Evolutionary conservation across 2,329 filamentous ascomycete species (phyloP), one percentile per base, ranked within the genome.

Genomic region (Graphium sp.): DNA sequence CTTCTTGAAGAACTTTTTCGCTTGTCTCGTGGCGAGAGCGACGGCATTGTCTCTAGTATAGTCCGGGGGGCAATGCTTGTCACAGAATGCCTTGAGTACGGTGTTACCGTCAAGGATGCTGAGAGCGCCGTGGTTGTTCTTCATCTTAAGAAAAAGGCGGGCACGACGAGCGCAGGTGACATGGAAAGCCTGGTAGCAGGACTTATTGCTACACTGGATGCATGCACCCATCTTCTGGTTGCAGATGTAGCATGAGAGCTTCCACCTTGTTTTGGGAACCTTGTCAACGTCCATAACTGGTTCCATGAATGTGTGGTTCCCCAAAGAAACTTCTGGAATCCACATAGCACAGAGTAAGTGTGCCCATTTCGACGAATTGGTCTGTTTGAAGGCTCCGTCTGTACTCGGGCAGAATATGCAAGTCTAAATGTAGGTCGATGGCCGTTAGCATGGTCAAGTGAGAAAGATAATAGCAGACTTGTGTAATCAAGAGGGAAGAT

Each of bases 381-480:
- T 95, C 53, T 95, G 89, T 50, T 98, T 98, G 60, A 98, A 98
- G 4, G 89, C 89, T 10, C 89, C 89, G 42, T 95, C 89, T 2
- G 81, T 89, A 47, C 95, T 95, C 1, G 89, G 89, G 45, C 89
- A 98, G 56, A 98, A 98, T 37, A 98, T 93, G 56, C 89, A 98
- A 9, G 83, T 91, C 73, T 77, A 34, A 17, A 32, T 16, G 16
- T 22, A 30, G 14, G 21, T 8, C 13, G 19, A 10, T 14, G 7
- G 14, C 12, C 12, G 33, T 35, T 28, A 34, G 30, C 12, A 19
- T 21, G n/a, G 10, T 13, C 5, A 18, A 7, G 18, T 11, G 11
- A 8, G 13, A 24, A 12, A 10, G 15, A 25, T 17, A 12, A 10
- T 12, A 7, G 10, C 8, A 6, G 17, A 16, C n/a, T n/a, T n/a